Conservation (phyloP, 2,329 filamentous ascomycete genomes). For the Sarocladium brachiariae region DNA sequence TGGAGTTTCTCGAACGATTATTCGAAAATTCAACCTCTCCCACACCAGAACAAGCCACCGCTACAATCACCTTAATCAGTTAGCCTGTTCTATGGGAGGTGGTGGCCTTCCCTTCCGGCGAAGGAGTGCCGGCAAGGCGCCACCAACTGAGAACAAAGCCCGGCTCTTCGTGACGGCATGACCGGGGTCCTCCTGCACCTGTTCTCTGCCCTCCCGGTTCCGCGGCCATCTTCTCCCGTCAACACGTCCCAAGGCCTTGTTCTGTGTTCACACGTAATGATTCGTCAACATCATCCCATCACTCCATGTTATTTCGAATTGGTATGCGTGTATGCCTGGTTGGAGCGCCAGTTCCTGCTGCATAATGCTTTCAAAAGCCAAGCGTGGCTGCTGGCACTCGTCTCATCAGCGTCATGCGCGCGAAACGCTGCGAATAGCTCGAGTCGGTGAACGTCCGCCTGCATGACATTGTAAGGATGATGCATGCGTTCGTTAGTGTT, state of each 20-base stretch:
- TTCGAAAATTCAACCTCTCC: no score
- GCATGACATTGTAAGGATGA: constrained; percentile 1
- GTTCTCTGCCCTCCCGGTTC: not conserved
- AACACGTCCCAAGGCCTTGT: not conserved
- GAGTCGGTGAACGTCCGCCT: constrained; percentile 2
- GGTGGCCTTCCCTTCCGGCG: not conserved
- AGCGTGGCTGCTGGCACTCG: not conserved
- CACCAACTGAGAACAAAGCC: constrained; percentile 4
- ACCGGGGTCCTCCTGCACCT: not conserved
- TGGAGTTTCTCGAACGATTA: no score
- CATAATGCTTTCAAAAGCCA: not conserved
- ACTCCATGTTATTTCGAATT: not conserved
- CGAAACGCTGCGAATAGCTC: not conserved
- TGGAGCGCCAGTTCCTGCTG: not conserved
- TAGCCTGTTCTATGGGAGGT: constrained; percentile 1
- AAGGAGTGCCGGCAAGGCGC: constrained; percentile 5
- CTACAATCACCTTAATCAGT: constrained; percentile 1
- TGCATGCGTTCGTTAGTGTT: constrained; percentile 1
- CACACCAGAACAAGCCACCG: constrained; percentile 6
- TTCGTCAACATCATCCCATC: not conserved
- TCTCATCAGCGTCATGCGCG: not conserved
- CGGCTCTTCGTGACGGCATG: constrained; percentile 7
- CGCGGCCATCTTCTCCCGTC: constrained; percentile 5
- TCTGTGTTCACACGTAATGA: not conserved
- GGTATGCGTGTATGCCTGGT: not conserved